These are phyloP conservation scores for Tricholoma sp. DNA, from an alignment of 768 basidiomycete genomes.

Conservation along the genomic window DNA sequence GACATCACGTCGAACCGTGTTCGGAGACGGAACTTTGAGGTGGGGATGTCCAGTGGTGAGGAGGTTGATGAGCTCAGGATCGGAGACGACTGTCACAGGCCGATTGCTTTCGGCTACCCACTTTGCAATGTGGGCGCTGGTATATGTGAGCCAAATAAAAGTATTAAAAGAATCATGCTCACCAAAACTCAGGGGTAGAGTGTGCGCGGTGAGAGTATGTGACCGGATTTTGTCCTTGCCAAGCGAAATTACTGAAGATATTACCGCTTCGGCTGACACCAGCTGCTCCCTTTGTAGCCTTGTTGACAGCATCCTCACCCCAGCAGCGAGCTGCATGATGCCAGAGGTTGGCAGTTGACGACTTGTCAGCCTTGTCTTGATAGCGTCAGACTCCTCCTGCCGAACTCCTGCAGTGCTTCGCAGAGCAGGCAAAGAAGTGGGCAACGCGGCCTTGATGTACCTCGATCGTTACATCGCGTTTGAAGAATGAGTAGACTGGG, in stretches of 20 bases:
- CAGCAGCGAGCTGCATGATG: neutral
- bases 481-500: neutral
- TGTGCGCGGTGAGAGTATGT: constrained; percentile 6
- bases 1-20: too few species aligned
- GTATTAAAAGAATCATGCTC: constrained; percentile 8
- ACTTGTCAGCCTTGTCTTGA: neutral
- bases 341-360: neutral
- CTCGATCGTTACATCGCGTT: neutral
- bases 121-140: too few species aligned
- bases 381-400: neutral
- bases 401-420: neutral
- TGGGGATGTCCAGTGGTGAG: constrained; percentile 17
- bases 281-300: neutral
- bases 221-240: constrained; percentile 8
- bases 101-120: constrained; percentile 23
- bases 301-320: neutral
- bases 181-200: constrained; percentile 5
- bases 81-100: constrained; percentile 13
- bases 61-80: constrained; percentile 11
- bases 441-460: neutral
- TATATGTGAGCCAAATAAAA: too few species aligned
- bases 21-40: constrained; percentile 4
- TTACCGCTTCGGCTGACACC: neutral
- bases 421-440: neutral
- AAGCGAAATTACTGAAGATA: constrained; percentile 9